Conservation (phyloP, 208 protist species). For the Trypanosoma vivax region DNA sequence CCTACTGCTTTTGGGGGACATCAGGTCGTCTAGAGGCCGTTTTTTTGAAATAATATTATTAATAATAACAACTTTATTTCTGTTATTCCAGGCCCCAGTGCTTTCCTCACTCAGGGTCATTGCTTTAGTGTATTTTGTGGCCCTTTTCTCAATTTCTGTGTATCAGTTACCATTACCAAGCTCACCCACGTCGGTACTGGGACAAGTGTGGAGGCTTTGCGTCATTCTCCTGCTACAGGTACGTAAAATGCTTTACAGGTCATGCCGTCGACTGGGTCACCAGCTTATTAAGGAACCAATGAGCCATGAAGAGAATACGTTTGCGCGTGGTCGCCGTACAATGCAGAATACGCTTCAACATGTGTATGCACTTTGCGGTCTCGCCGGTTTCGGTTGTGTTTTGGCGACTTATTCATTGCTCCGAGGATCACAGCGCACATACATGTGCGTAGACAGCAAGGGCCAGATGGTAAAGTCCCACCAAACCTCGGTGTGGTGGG, state of each 20-base stretch:
- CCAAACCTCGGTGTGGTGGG: slow-evolving; percentile 72
- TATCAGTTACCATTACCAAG: too few species aligned
- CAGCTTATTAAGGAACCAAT: slow-evolving; percentile 88
- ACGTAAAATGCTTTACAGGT: slow-evolving; percentile 64
- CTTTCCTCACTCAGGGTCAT: too few species aligned
- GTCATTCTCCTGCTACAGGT: too few species aligned
- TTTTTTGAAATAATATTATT: too few species aligned
- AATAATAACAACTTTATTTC: too few species aligned
- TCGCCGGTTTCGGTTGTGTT: slow-evolving; percentile 50
- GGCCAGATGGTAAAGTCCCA: slow-evolving; percentile 56
- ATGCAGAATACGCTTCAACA: slow-evolving; percentile 53
- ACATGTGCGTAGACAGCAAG: slow-evolving; percentile 45
- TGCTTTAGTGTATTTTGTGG: too few species aligned
- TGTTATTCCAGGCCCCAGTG: too few species aligned
- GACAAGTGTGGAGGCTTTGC: too few species aligned
- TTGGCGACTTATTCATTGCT: slow-evolving; percentile 56
- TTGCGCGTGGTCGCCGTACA: slow-evolving; percentile 59
- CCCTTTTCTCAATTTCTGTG: too few species aligned
- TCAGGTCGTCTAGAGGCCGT: too few species aligned
- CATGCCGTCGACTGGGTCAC: slow-evolving; percentile 48
- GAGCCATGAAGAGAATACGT: slow-evolving; percentile 81
- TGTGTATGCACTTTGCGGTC: slow-evolving; percentile 34
- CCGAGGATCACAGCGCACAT: slow-evolving; percentile 40
- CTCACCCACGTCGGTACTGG: too few species aligned
- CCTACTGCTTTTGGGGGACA: too few species aligned